Evolutionary conservation across 805 yeast genomes (phyloP).

Genomic region (Candida mattraensis): DNA sequence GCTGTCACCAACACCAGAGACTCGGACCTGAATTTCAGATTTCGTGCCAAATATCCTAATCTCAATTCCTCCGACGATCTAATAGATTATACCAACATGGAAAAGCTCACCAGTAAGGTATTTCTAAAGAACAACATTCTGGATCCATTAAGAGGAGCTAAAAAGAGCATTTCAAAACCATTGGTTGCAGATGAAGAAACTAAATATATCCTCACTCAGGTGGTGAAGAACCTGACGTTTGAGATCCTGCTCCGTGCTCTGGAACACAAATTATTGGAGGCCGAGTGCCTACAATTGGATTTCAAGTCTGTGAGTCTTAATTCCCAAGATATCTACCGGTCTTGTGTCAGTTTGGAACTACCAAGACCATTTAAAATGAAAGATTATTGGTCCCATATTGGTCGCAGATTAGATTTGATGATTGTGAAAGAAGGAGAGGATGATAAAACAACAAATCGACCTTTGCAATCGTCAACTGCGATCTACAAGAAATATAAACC

Average conservation of each 20-base stretch:
- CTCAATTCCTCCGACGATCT: constrained; percentile 13
- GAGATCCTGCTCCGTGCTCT: constrained; percentile 16
- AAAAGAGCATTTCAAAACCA: constrained; percentile 12
- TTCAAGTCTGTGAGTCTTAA: constrained; percentile 5
- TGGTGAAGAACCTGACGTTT: constrained; percentile 14
- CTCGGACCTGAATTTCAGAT: constrained; percentile 15
- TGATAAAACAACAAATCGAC: too few relatives aligned
- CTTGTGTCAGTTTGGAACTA: constrained; percentile 5
- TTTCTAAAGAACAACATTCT: constrained; percentile 11
- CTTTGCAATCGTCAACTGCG: too few relatives aligned
- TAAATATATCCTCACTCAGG: constrained; percentile 10
- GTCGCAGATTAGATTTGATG: constrained; percentile 14
- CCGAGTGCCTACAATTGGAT: too few relatives aligned
- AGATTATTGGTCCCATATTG: constrained; percentile 22
- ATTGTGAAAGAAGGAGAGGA: constrained; percentile 1
- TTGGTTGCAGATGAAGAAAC: constrained; percentile 13
- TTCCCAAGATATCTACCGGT: constrained; percentile 12
- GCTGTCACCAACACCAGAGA: constrained; percentile 13
- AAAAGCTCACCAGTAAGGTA: constrained; percentile 13
- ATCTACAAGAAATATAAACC: constrained; percentile 3
- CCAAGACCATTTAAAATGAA: constrained; percentile 12
- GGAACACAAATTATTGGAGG: constrained; percentile 11
- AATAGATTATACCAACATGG: constrained; percentile 14
- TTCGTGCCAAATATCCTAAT: constrained; percentile 10
- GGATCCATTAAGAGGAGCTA: constrained; percentile 8